Evolutionary conservation across 2,329 filamentous ascomycete genomes (phyloP).

Genomic region (Stylonectria norvegica): DNA sequence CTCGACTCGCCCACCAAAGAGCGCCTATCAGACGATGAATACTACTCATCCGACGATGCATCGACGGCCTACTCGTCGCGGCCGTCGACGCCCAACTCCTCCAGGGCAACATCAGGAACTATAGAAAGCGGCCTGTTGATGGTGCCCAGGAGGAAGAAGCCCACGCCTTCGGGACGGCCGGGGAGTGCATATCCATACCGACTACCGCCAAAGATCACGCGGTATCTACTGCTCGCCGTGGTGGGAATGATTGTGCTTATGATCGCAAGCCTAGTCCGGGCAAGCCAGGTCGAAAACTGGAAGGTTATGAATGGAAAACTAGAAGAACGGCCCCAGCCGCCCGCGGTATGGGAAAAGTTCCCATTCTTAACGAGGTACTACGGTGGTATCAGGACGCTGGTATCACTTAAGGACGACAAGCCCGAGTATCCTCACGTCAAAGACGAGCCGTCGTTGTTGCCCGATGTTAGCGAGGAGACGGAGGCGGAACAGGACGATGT

Average conservation of each 20-base stretch:
- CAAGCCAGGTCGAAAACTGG: slow-evolving; percentile 68
- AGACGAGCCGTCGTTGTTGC: slow-evolving; percentile 47
- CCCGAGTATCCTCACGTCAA: slow-evolving; percentile 75
- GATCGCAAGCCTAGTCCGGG: slow-evolving; percentile 69
- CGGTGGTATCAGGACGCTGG: slow-evolving; percentile 74
- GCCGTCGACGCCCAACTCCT: slow-evolving; percentile 47
- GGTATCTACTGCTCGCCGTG: slow-evolving; percentile 73
- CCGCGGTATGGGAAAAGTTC: slow-evolving; percentile 79
- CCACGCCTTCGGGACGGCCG: slow-evolving; percentile 15
- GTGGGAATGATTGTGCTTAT: slow-evolving; percentile 70
- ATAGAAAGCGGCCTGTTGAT: slow-evolving; percentile 43
- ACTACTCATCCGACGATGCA: slow-evolving; percentile 46
- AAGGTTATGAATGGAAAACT: slow-evolving; percentile 53
- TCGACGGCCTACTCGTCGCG: slow-evolving; percentile 41
- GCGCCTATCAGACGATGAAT: slow-evolving; percentile 48
- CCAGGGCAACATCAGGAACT: slow-evolving; percentile 50
- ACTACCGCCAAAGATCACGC: slow-evolving; percentile 68
- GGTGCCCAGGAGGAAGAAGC: slow-evolving; percentile 35
- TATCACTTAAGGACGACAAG: slow-evolving; percentile 61
- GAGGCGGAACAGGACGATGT: slow-evolving; percentile 15
- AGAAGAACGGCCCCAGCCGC: slow-evolving; percentile 50
- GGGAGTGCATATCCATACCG: slow-evolving; percentile 49
- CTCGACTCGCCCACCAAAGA: slow-evolving; percentile 44
- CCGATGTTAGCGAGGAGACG: slow-evolving; percentile 7
- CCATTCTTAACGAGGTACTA: slow-evolving; percentile 85